phyloP scores from a whole-genome alignment of 805 yeast genomes.

The Yarrowia bubula region DNA sequence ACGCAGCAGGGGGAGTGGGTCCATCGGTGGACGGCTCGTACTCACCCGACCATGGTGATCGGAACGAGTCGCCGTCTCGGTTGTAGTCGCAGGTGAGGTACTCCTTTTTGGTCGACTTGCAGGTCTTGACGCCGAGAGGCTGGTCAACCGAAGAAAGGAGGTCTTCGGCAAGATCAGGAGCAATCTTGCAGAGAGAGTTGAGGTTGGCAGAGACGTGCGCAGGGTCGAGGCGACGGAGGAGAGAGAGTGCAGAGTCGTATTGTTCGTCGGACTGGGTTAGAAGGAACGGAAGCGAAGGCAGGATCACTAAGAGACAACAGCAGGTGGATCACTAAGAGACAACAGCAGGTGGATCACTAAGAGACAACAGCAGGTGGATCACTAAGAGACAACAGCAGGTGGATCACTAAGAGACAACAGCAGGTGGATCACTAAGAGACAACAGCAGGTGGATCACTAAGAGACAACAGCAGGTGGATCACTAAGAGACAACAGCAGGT shows the following conservation, averaged over 20 bases:
- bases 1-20: slow-evolving; percentile 64
- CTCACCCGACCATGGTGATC: slow-evolving; percentile 87
- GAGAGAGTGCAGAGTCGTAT: slow-evolving; percentile 75
- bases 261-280: slow-evolving; percentile 44
- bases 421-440: no score
- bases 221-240: slow-evolving; percentile 74
- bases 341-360: no score
- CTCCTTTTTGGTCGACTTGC: slow-evolving; percentile 51
- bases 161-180: slow-evolving; percentile 80
- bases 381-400: no score
- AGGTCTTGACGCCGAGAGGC: slow-evolving; percentile 60
- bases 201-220: slow-evolving; percentile 51
- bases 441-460: no score
- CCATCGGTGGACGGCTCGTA: slow-evolving; percentile 63
- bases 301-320: not conserved
- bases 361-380: no score
- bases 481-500: no score
- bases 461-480: no score
- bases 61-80: slow-evolving; percentile 86
- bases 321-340: no score
- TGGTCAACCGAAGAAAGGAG: slow-evolving; percentile 82
- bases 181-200: slow-evolving; percentile 48
- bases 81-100: slow-evolving; percentile 90
- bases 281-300: not conserved
- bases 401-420: no score